Percentiles rank a stretch among this genome's conserved stretches.
phyloP scores from a whole-genome alignment of 768 basidiomycete species.

The Boletales sp. region DNA sequence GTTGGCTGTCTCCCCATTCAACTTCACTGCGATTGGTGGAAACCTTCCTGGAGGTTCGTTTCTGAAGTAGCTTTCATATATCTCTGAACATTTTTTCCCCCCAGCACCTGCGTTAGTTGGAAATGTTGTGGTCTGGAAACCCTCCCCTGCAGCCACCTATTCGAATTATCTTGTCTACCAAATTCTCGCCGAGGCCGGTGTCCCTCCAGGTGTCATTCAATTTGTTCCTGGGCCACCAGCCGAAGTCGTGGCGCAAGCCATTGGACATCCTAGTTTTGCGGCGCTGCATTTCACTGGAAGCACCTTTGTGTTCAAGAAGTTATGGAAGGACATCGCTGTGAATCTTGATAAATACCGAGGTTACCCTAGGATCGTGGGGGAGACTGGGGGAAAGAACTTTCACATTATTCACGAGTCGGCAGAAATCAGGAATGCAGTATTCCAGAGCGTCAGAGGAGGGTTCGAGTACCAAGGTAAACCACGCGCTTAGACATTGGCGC shows the following conservation, averaged over 20 bases:
- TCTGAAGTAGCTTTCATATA: not conserved
- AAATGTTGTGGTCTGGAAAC: slow-evolving; percentile 96
- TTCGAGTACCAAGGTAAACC: slow-evolving; percentile 91
- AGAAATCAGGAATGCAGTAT: slow-evolving; percentile 83
- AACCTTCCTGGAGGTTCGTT: slow-evolving; percentile 73
- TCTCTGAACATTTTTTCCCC: not conserved
- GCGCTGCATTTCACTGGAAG: slow-evolving; percentile 96
- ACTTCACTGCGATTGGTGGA: slow-evolving; percentile 97
- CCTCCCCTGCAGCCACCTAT: slow-evolving; percentile 92
- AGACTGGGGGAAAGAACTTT: slow-evolving; percentile 99
- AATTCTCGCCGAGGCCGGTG: slow-evolving; percentile 89
- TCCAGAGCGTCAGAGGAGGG: slow-evolving; percentile 82
- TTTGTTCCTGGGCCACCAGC: slow-evolving; percentile 90
- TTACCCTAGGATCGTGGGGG: slow-evolving; percentile 95
- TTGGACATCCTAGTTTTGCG: slow-evolving; percentile 76
- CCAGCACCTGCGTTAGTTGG: slow-evolving; percentile 88
- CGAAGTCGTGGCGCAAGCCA: slow-evolving; percentile 81
- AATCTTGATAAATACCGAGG: slow-evolving; percentile 85
- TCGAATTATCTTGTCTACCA: slow-evolving; percentile 92
- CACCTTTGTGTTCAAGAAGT: slow-evolving; percentile 88
- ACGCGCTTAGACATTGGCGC: not conserved
- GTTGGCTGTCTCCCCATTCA: slow-evolving; percentile 96
- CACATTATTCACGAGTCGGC: slow-evolving; percentile 88
- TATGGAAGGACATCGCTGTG: slow-evolving; percentile 92
- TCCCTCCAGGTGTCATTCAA: slow-evolving; percentile 94